phyloP scores from a whole-genome alignment of 495 filamentous ascomycete species.

The Massariosphaeria phaeospora region DNA sequence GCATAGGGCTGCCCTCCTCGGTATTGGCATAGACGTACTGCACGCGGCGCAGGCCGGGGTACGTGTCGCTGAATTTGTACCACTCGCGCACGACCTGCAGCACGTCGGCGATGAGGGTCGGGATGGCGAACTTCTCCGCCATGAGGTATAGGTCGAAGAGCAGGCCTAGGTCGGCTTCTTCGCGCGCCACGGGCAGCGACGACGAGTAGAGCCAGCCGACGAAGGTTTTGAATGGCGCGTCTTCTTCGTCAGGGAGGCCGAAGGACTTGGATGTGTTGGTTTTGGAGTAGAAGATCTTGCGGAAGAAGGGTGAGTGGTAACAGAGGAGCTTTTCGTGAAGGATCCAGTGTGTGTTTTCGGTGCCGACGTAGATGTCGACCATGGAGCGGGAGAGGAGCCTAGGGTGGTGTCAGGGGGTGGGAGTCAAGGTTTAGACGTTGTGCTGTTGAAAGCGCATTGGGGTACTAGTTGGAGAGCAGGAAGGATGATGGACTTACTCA shows the following conservation, averaged over 20 bases:
- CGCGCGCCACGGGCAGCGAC: constrained; percentile 38
- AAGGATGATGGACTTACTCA: constrained; percentile 33
- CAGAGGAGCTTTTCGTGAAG: constrained; percentile 52
- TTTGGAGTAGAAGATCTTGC: constrained; percentile 44
- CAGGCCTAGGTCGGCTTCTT: constrained; percentile 43
- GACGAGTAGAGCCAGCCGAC: constrained; percentile 49
- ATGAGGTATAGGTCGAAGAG: constrained; percentile 49
- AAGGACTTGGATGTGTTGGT: constrained; percentile 34
- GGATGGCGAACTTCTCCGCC: constrained; percentile 42
- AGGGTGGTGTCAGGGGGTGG: not conserved
- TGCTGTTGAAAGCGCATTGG: not conserved
- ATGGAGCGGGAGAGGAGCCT: constrained; percentile 47
- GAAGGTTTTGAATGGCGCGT: constrained; percentile 45
- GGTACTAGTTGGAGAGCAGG: not conserved
- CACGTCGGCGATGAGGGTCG: constrained; percentile 38
- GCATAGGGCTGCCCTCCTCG: constrained; percentile 44
- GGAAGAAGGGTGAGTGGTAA: constrained; percentile 48
- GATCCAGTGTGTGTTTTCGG: constrained; percentile 45
- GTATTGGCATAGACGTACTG: constrained; percentile 51
- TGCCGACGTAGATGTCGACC: constrained; percentile 50
- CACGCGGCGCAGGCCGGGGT: constrained; percentile 47
- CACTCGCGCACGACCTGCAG: constrained; percentile 43
- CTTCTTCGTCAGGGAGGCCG: constrained; percentile 47
- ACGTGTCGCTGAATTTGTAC: constrained; percentile 45
- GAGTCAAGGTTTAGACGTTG: not conserved